These are phyloP conservation scores for Aureobasidium zeae DNA, from an alignment of 2,329 filamentous ascomycete genomes.

Conservation along the genomic window DNA sequence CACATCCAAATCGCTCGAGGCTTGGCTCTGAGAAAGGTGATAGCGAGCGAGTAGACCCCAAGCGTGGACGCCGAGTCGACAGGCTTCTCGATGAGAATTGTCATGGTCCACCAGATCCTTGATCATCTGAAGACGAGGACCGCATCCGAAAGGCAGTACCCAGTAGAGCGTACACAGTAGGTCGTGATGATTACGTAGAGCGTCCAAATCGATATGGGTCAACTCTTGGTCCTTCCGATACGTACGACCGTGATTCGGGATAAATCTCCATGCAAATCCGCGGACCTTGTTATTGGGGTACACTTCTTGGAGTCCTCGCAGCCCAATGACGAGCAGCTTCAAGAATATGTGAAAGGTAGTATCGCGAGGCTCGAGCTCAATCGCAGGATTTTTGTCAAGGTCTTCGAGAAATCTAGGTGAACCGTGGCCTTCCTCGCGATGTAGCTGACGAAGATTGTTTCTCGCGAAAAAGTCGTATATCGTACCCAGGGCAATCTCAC, in stretches of 20 bases:
- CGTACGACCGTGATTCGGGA: conserved; percentile 52
- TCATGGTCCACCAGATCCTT: conserved; percentile 48
- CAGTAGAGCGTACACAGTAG: conserved; percentile 52
- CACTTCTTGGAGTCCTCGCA: conserved; percentile 38
- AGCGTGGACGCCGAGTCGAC: conserved; percentile 47
- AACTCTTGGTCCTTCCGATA: conserved; percentile 50
- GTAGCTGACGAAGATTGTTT: conserved; percentile 43
- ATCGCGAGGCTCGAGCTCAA: conserved; percentile 41
- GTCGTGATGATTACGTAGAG: conserved; percentile 53
- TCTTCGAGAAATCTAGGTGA: conserved; percentile 47
- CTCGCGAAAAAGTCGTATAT: conserved; percentile 53
- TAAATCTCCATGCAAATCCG: conserved; percentile 47
- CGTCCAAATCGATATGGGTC: conserved; percentile 45
- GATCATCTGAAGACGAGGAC: conserved; percentile 45
- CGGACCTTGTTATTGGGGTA: conserved; percentile 47
- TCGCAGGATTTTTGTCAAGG: conserved; percentile 34
- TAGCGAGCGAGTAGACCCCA: conserved; percentile 51
- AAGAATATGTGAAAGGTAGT: conserved; percentile 51
- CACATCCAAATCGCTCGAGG: conserved; percentile 35
- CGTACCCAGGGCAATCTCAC: conserved; percentile 44
- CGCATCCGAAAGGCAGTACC: conserved; percentile 43
- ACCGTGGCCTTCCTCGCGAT: conserved; percentile 41
- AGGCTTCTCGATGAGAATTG: conserved; percentile 50
- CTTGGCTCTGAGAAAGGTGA: conserved; percentile 46
- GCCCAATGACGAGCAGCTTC: conserved; percentile 45